Percentiles rank a stretch among this genome's conserved stretches.
Conservation (phyloP, 2,329 filamentous ascomycete genomes). For the Sclerotinia glacialis region DNA sequence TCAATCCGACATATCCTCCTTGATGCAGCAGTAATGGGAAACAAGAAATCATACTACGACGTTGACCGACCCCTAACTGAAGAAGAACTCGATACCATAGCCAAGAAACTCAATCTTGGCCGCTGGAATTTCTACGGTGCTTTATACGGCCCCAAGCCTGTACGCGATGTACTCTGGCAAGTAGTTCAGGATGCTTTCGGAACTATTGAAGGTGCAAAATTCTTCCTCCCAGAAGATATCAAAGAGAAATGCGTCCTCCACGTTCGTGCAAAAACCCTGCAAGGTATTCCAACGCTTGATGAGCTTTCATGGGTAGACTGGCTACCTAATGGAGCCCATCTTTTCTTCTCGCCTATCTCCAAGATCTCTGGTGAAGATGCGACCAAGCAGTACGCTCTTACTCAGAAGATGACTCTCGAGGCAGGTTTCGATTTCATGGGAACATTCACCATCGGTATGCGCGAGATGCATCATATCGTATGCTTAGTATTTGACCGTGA, state of each 20-base stretch:
- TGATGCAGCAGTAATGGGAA: slow-evolving; percentile 41
- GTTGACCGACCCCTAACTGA: slow-evolving; percentile 41
- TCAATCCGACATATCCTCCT: slow-evolving; percentile 37
- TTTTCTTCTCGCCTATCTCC: slow-evolving; percentile 53
- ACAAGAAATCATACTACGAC: slow-evolving; percentile 39
- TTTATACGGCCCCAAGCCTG: slow-evolving; percentile 39
- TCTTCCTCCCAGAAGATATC: slow-evolving; percentile 36
- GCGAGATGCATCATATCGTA: slow-evolving; percentile 56
- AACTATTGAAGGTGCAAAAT: slow-evolving; percentile 37
- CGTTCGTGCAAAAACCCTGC: slow-evolving; percentile 38
- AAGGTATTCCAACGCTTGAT: slow-evolving; percentile 35
- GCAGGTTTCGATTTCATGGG: slow-evolving; percentile 51
- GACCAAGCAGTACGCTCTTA: slow-evolving; percentile 45
- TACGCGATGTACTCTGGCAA: slow-evolving; percentile 40
- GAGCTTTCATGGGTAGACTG: slow-evolving; percentile 48
- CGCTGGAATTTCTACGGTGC: slow-evolving; percentile 50
- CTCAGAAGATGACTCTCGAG: slow-evolving; percentile 42
- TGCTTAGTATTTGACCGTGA: slow-evolving; percentile 52
- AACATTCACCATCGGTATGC: slow-evolving; percentile 48
- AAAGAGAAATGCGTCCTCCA: slow-evolving; percentile 34
- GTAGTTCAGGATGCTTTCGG: slow-evolving; percentile 36
- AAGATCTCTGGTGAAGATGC: slow-evolving; percentile 50
- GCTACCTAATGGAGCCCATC: slow-evolving; percentile 51
- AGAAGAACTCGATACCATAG: slow-evolving; percentile 44
- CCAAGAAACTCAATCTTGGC: slow-evolving; percentile 44